Evolutionary conservation across 108 stramenopile species (phyloP).

Genomic region (Cyclotella distinguenda): DNA sequence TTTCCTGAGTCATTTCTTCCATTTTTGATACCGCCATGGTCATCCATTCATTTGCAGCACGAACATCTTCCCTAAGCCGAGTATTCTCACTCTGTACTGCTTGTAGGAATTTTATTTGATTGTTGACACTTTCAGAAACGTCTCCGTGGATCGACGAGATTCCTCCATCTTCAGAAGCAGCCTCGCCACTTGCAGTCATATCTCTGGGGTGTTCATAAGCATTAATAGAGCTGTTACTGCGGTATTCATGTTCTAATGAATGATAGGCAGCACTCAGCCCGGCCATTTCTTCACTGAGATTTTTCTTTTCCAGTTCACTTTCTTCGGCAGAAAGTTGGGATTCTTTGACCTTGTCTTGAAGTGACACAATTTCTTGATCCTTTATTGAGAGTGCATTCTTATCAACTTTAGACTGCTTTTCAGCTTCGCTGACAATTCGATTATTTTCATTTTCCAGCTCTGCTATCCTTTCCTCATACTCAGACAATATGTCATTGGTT

Average conservation of each 20-base stretch:
- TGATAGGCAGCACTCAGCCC: constrained; percentile 74
- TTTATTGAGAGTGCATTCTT: constrained; percentile 35
- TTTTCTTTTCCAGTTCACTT: constrained; percentile 48
- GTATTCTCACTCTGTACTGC: constrained; percentile 63
- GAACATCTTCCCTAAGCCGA: constrained; percentile 60
- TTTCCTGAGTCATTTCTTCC: constrained; percentile 64
- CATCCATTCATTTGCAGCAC: constrained; percentile 85
- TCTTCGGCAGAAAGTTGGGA: constrained; percentile 17
- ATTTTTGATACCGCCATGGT: constrained; percentile 75
- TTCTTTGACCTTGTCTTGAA: constrained; percentile 41
- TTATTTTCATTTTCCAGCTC: constrained; percentile 55
- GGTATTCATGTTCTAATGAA: constrained; percentile 69
- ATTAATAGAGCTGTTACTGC: constrained; percentile 18
- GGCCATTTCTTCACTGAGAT: constrained; percentile 63
- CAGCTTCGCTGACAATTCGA: constrained; percentile 40
- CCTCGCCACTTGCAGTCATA: constrained; percentile 36
- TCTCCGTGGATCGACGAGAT: constrained; percentile 6
- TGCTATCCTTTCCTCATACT: constrained; percentile 53
- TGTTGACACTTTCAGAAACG: constrained; percentile 9
- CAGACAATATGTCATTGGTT: constrained; percentile 65
- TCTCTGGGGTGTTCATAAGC: constrained; percentile 15
- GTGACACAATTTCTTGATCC: constrained; percentile 37
- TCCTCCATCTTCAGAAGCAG: constrained; percentile 30
- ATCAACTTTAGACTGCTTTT: constrained; percentile 31
- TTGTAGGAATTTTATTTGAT: constrained; percentile 35